Conservation (phyloP, 2,329 filamentous ascomycete genomes). For the Ceratocystis cubensis region DNA sequence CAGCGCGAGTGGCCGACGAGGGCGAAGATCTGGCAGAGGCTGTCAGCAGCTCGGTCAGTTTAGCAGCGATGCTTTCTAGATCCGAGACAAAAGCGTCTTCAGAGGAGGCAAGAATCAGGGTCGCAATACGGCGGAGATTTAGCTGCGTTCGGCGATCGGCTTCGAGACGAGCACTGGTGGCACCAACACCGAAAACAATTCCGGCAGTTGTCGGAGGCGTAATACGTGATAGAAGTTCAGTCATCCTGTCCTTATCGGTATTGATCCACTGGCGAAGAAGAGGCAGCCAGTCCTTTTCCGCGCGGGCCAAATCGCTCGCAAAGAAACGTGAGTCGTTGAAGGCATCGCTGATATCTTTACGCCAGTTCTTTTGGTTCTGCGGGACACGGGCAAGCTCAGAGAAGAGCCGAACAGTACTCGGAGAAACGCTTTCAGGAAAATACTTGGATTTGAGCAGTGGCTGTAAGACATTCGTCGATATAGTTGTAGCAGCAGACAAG, state of each 20-base stretch:
- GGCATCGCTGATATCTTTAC: slow-evolving; percentile 79
- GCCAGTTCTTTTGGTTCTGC: slow-evolving; percentile 78
- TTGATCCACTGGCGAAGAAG: slow-evolving; percentile 74
- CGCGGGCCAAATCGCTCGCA: slow-evolving; percentile 49
- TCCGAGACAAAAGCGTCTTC: slow-evolving; percentile 71
- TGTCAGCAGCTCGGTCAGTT: slow-evolving; percentile 70
- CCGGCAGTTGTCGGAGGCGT: slow-evolving; percentile 81
- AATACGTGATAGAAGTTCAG: slow-evolving; percentile 67
- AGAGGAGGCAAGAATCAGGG: slow-evolving; percentile 63
- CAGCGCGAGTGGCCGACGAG: slow-evolving; percentile 75
- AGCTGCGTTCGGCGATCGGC: slow-evolving; percentile 87
- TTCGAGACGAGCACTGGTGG: slow-evolving; percentile 83
- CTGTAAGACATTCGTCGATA: slow-evolving; percentile 71
- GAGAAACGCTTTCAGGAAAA: slow-evolving; percentile 75
- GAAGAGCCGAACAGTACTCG: slow-evolving; percentile 57
- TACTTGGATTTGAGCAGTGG: slow-evolving; percentile 71
- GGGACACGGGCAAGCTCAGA: slow-evolving; percentile 65
- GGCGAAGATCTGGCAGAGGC: slow-evolving; percentile 83
- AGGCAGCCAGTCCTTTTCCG: slow-evolving; percentile 66
- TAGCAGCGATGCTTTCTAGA: slow-evolving; percentile 61
- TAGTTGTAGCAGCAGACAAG: slow-evolving; percentile 60
- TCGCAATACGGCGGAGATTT: slow-evolving; percentile 69
- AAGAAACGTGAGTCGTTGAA: slow-evolving; percentile 89
- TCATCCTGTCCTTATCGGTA: slow-evolving; percentile 75
- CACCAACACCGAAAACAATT: slow-evolving; percentile 97